Evolutionary conservation across 2,329 filamentous ascomycete species (phyloP), one percentile per base, ranked within the genome.

Genomic region (Calonectria crousiana): DNA sequence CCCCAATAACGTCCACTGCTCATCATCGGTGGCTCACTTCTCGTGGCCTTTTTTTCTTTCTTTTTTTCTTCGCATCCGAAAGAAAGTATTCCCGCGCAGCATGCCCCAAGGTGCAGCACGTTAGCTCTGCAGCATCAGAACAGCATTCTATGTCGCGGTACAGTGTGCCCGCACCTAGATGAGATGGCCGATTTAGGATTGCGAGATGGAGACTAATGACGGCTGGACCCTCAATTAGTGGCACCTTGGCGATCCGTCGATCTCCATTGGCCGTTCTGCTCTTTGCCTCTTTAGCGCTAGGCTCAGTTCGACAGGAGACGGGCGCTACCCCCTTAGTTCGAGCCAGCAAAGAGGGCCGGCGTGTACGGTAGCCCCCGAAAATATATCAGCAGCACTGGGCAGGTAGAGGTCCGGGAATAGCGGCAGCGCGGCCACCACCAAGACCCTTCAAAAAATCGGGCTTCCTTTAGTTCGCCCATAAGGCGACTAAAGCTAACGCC

Each of bases 241-340:
- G 18, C 28, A 32, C 6, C 28, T 18, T 28, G 52, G 52, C 52
- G 53, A 58, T 58, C 53, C 6, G 32, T 23, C 20, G 5, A 14
- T n/a, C 23, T 10, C 28, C 10, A 58, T 58, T 58, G 53, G 53
- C 53, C 14, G 32, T 44, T n/a, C 20, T 9, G 16, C 20, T 36
- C 49, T 10, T 26, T 6, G 14, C 51, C 30, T n/a, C 32, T 26
- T 23, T 58, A 36, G 53, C 53, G 32, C 53, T 16, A 14, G 32
- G 32, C 52, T 34, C 52, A n/a, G 52, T 58, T 58, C 53, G 32
- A 58, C 53, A 58, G 28, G 26, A 44, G 53, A 58, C 53, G 53
- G 53, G 53, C 53, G 53, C 53, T 58, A 58, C 32, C 53, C n/a
- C 53, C 23, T 23, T 60, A 60, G 56, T 36, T 60, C 56, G 34